Evolutionary conservation across 768 basidiomycete genomes (phyloP).

Genomic region (Neoboletus subvelutipes): DNA sequence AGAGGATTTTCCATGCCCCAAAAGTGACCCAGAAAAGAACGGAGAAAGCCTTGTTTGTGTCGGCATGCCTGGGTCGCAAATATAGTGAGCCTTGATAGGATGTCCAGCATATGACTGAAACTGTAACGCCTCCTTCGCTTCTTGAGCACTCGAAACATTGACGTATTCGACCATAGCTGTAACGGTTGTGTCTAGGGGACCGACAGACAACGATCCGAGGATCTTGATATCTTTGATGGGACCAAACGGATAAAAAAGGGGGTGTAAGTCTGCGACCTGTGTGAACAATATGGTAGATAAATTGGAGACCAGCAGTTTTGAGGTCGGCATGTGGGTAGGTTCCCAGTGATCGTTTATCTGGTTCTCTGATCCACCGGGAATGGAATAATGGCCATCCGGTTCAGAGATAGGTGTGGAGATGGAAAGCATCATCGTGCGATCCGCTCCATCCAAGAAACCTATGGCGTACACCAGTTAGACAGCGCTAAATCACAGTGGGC

Average conservation of each 20-base stretch:
- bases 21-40: slow-evolving; percentile 12
- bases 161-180: slow-evolving; percentile 67
- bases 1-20: slow-evolving; percentile 13
- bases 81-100: slow-evolving; percentile 39
- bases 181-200: slow-evolving; percentile 39
- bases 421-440: slow-evolving; percentile 65
- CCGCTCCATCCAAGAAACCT: slow-evolving; percentile 83
- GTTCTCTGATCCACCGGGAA: slow-evolving; percentile 31
- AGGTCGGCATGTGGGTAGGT: slow-evolving; percentile 41
- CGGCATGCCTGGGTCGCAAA: slow-evolving; percentile 23
- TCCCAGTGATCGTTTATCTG: slow-evolving; percentile 34
- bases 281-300: slow-evolving; percentile 68
- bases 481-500: not conserved
- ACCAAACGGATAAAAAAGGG: slow-evolving; percentile 74
- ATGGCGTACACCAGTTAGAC: slow-evolving; percentile 3
- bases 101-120: slow-evolving; percentile 61
- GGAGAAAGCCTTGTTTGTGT: slow-evolving; percentile 3
- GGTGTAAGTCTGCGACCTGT: slow-evolving; percentile 63
- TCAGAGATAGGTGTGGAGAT: slow-evolving; percentile 38
- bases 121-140: slow-evolving; percentile 61
- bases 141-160: slow-evolving; percentile 51
- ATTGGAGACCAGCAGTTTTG: slow-evolving; percentile 60
- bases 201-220: slow-evolving; percentile 37
- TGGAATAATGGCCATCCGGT: slow-evolving; percentile 24
- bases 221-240: slow-evolving; percentile 60